Percentiles rank a stretch among this genome's conserved stretches.
phyloP scores from a whole-genome alignment of 441 rosid species.

The Mallotus repandus region DNA sequence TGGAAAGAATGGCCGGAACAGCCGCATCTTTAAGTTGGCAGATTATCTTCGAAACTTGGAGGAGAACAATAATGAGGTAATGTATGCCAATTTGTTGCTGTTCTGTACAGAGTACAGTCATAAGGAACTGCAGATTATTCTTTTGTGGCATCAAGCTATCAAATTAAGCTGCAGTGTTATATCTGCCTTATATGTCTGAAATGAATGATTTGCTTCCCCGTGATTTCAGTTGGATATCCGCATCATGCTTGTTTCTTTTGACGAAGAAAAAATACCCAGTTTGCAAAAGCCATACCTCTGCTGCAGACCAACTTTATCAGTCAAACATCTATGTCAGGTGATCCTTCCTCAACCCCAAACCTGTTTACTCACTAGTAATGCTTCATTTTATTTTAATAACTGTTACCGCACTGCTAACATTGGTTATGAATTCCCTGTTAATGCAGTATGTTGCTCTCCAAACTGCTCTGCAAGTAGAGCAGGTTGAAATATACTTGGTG shows the following conservation, averaged over 20 bases:
- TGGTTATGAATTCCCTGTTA: not conserved
- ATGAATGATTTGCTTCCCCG: conserved; percentile 17
- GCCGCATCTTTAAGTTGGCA: conserved; percentile 46
- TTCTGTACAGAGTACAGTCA: conserved; percentile 3
- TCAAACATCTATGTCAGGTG: conserved; percentile 51
- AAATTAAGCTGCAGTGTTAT: not conserved
- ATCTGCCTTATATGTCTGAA: conserved; percentile 15
- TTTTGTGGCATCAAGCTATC: not conserved
- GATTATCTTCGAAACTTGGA: conserved; percentile 45
- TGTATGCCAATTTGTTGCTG: conserved; percentile 7
- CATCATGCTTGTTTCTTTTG: conserved; percentile 50
- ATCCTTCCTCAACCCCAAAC: conserved; percentile 14
- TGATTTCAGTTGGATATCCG: conserved; percentile 45
- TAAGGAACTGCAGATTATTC: not conserved
- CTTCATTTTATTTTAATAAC: conserved; percentile 1
- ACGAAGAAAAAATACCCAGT: conserved; percentile 44
- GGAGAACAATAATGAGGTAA: conserved; percentile 55
- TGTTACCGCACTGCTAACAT: not conserved
- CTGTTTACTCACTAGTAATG: conserved; percentile 6
- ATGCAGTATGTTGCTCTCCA: conserved; percentile 57
- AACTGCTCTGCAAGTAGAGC: conserved; percentile 44
- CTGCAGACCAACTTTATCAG: conserved; percentile 45
- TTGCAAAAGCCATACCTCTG: conserved; percentile 52
- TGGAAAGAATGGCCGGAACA: conserved; percentile 39
- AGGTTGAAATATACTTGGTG: conserved; percentile 50